phyloP scores from a whole-genome alignment of 805 yeast species.

The Suhomyces kilbournensis region DNA sequence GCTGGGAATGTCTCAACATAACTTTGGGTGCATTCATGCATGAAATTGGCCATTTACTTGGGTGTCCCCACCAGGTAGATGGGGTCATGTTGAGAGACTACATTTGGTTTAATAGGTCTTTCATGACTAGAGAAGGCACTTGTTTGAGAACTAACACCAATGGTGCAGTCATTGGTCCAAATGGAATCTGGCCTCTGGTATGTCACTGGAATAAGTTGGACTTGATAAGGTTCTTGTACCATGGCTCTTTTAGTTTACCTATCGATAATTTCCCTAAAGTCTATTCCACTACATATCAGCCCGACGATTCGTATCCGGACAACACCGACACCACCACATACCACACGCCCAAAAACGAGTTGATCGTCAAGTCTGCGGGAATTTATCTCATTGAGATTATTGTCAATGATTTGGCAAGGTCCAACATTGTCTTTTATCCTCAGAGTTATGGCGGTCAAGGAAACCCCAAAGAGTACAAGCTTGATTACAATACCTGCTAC shows the following conservation, averaged over 20 bases:
- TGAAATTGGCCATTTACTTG: constrained; percentile 87
- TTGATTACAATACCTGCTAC: constrained; percentile 46
- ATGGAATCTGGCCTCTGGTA: constrained; percentile 50
- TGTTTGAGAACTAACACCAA: constrained; percentile 50
- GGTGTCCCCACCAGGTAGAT: constrained; percentile 86
- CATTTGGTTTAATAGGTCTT: constrained; percentile 74
- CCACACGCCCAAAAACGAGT: constrained; percentile 19
- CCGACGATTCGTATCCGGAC: constrained; percentile 13
- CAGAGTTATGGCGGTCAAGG: constrained; percentile 56
- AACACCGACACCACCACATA: constrained; percentile 22
- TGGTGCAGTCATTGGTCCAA: constrained; percentile 44
- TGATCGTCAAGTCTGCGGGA: constrained; percentile 46
- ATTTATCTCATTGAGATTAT: constrained; percentile 73
- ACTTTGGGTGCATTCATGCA: constrained; percentile 94
- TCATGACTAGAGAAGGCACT: constrained; percentile 64
- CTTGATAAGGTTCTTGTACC: constrained; percentile 70
- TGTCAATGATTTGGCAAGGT: constrained; percentile 53
- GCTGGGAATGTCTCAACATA: constrained; percentile 86
- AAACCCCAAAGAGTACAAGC: constrained; percentile 47
- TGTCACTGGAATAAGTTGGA: constrained; percentile 90
- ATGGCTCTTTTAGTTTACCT: constrained; percentile 76
- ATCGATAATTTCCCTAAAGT: constrained; percentile 47
- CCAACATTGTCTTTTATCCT: constrained; percentile 62
- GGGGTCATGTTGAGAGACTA: constrained; percentile 94
- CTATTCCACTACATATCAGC: constrained; percentile 29